Percentiles rank a stretch among this genome's conserved stretches.
Evolutionary conservation across 2,329 filamentous ascomycete genomes (phyloP).

Genomic region (Trichophyton equinum): DNA sequence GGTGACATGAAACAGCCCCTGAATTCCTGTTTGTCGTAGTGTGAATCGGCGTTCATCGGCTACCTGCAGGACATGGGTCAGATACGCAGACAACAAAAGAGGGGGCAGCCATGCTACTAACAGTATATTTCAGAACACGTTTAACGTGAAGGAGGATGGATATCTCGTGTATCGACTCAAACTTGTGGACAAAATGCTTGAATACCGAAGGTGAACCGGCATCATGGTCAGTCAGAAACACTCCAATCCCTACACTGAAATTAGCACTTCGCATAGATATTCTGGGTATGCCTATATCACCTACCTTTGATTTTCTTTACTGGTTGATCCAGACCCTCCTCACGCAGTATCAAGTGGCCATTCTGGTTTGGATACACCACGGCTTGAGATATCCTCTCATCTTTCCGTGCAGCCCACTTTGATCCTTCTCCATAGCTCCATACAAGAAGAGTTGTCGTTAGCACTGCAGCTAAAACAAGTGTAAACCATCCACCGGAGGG

Average conservation of each 20-base stretch:
- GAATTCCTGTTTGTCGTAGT: slow-evolving; percentile 20
- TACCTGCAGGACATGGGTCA: slow-evolving; percentile 43
- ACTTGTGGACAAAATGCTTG: slow-evolving; percentile 59
- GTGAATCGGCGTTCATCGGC: slow-evolving; percentile 43
- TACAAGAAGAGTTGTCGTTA: slow-evolving; percentile 55
- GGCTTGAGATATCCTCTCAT: slow-evolving; percentile 41
- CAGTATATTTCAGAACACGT: slow-evolving; percentile 9
- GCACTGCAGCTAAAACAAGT: slow-evolving; percentile 48
- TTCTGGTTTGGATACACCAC: slow-evolving; percentile 12
- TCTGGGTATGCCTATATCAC: slow-evolving; percentile 27
- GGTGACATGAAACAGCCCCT: slow-evolving; percentile 10
- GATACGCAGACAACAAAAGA: not conserved
- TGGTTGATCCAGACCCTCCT: slow-evolving; percentile 8
- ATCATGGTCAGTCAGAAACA: slow-evolving; percentile 70
- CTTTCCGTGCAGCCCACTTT: slow-evolving; percentile 59
- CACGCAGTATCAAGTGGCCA: slow-evolving; percentile 10
- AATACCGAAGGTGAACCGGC: slow-evolving; percentile 54
- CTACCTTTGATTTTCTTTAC: slow-evolving; percentile 14
- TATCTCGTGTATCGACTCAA: slow-evolving; percentile 53
- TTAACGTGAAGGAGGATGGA: slow-evolving; percentile 61
- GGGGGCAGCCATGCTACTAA: not conserved
- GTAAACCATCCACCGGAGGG: slow-evolving; percentile 71
- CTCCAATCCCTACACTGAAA: slow-evolving; percentile 43
- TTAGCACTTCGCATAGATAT: slow-evolving; percentile 30
- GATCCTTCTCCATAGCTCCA: slow-evolving; percentile 71